Conservation (phyloP, 2,329 filamentous ascomycete species). For the Colletotrichum falcatum region DNA sequence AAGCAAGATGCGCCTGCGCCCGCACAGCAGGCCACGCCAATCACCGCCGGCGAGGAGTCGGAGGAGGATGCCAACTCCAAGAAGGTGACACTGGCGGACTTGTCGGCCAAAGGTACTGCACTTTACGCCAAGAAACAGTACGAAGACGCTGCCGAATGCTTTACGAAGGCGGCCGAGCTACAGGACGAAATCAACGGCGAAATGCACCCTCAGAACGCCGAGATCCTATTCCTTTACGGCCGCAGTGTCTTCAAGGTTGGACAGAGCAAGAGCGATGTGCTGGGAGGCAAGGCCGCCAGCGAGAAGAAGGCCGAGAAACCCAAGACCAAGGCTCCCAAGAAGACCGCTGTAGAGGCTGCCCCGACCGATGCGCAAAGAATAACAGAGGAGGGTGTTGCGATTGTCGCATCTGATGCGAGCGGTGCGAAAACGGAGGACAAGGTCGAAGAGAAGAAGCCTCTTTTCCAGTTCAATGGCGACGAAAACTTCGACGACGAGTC, state of each 20-base stretch:
- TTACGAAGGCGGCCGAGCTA: conserved; percentile 88
- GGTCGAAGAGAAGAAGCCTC: conserved; percentile 73
- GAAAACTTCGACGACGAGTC: conserved; percentile 91
- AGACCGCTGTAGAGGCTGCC: conserved; percentile 47
- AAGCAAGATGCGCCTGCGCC: conserved; percentile 36
- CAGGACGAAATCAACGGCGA: conserved; percentile 95
- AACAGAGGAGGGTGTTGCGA: conserved; percentile 59
- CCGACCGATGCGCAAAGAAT: conserved; percentile 55
- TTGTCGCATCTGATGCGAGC: conserved; percentile 59
- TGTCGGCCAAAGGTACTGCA: conserved; percentile 83
- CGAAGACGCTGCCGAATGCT: conserved; percentile 85
- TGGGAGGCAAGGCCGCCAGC: conserved; percentile 81
- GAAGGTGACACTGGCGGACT: conserved; percentile 78
- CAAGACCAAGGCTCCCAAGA: conserved; percentile 55
- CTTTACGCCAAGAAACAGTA: conserved; percentile 93
- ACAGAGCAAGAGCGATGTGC: conserved; percentile 92
- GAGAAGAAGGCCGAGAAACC: conserved; percentile 56
- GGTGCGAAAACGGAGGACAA: conserved; percentile 54
- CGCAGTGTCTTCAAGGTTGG: conserved; percentile 94
- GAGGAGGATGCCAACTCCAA: conserved; percentile 62
- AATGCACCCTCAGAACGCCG: conserved; percentile 89
- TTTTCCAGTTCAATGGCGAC: conserved; percentile 94
- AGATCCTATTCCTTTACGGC: conserved; percentile 94
- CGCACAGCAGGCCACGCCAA: conserved; percentile 32
- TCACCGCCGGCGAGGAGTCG: conserved; percentile 34